These are phyloP conservation scores for Sclerotinia borealis DNA, from an alignment of 2,329 filamentous ascomycete genomes.

Conservation along the genomic window DNA sequence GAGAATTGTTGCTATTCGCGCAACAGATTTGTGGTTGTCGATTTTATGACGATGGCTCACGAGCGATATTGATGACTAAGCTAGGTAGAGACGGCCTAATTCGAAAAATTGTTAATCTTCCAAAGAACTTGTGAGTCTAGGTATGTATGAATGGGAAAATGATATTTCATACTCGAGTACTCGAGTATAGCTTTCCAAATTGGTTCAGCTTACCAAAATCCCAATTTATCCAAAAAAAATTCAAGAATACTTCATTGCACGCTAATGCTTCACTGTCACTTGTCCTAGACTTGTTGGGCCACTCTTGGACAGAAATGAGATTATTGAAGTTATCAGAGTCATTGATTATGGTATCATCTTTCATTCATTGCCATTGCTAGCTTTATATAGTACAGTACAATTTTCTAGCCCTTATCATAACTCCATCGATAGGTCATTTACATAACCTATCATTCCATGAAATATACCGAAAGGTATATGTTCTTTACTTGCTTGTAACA, in stretches of 20 bases:
- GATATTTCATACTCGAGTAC: too few species aligned
- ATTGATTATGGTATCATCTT: conserved; percentile 4
- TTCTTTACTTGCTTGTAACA: neutral
- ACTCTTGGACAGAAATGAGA: too few species aligned
- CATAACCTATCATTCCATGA: neutral
- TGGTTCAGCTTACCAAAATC: neutral
- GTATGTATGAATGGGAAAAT: too few species aligned
- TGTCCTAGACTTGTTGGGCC: too few species aligned
- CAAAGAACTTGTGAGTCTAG: too few species aligned
- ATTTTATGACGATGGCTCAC: neutral
- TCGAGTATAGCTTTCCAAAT: neutral
- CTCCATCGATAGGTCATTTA: neutral
- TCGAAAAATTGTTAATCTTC: too few species aligned
- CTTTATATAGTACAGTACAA: conserved; percentile 7
- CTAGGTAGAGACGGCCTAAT: neutral
- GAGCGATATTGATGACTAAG: neutral
- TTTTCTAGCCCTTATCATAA: neutral
- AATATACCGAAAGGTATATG: neutral
- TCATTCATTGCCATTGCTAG: neutral
- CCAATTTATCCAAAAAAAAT: neutral
- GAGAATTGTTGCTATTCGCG: neutral
- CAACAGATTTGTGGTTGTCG: neutral
- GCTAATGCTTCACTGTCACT: neutral
- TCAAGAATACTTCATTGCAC: neutral
- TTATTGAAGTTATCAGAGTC: neutral